These are phyloP conservation scores for Plasmodium ovale DNA, from an alignment of 169 alveolate species.

Conservation along the genomic window DNA sequence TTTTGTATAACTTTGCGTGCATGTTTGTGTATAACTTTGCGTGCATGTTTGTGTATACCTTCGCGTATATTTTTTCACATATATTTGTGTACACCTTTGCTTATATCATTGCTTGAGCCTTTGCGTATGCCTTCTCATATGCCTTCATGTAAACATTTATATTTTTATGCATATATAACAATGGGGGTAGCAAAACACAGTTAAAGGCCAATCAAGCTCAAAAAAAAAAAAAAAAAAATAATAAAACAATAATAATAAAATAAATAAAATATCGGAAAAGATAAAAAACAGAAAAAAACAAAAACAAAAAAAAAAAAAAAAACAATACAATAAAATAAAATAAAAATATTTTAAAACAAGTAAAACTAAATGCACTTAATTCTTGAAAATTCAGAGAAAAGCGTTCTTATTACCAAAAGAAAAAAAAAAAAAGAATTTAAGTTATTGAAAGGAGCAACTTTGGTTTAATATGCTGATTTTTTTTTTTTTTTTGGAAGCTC, in stretches of 20 bases:
- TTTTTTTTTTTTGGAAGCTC: neutral
- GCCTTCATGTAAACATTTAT: too few species aligned
- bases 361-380: neutral
- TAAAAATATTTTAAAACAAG: neutral
- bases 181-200: too few species aligned
- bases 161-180: too few species aligned
- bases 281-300: neutral
- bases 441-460: neutral
- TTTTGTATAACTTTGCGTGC: neutral
- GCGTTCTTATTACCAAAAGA: neutral
- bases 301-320: neutral
- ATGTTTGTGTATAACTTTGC: too few species aligned
- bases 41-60: too few species aligned
- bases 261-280: neutral
- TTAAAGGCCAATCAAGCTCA: too few species aligned
- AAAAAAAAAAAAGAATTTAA: neutral
- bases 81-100: too few species aligned
- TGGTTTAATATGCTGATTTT: neutral
- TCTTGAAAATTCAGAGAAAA: neutral
- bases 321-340: too few species aligned
- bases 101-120: too few species aligned
- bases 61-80: too few species aligned
- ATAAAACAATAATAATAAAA: neutral
- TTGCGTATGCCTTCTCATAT: too few species aligned
- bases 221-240: neutral